Base-by-base conservation (phyloP, 2,329 filamentous ascomycete genomes). In the Cercospora canescens region DNA sequence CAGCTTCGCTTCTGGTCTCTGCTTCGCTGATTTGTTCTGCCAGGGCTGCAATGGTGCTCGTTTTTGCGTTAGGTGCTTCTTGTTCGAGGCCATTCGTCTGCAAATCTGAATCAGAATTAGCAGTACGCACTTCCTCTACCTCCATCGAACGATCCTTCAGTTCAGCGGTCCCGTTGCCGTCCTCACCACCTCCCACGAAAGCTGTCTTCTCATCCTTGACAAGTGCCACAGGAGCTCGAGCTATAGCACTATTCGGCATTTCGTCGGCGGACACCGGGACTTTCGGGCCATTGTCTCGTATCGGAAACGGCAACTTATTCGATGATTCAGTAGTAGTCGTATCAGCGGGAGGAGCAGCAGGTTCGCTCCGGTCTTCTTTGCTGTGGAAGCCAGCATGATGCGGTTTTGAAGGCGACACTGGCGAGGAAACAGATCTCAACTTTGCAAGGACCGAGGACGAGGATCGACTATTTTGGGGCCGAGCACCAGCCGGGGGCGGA, bases 341-440 rank as follows among this genome's bases (percentile, higher is more conserved):
- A 26, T 32, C 34, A 37, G 21, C 32, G 8, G 34, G 8, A 18
- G 12, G 18, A 58, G 55, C 32, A 39, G 34, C 34, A 26, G 24
- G 26, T 14, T 28, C 3, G 12, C 45, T 12, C 12, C 45, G 45
- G 45, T 52, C 26, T 26, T 35, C 21, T 24, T 39, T 37, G 55
- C 37, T 35, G 34, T 37, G 18, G 9, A 21, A 28, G 16, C 12
- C 55, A 37, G 34, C 21, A 41, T 30, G 55, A 58, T 24, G 45
- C 45, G 45, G 28, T 26, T 26, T 52, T n/a, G 58, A 30, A 48
- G 28, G 28, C 12, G 58, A 60, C 28, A 16, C 18, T 12, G 37
- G 58, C 9, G 60, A 55, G 18, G 60, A 62, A 34, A 56, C 45
- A 56, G 60, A 56, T 39, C 60, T 55, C n/a, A 62, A 62, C 50